Conservation (phyloP, 169 alveolate genomes). For the Cryptosporidium tyzzeri region DNA sequence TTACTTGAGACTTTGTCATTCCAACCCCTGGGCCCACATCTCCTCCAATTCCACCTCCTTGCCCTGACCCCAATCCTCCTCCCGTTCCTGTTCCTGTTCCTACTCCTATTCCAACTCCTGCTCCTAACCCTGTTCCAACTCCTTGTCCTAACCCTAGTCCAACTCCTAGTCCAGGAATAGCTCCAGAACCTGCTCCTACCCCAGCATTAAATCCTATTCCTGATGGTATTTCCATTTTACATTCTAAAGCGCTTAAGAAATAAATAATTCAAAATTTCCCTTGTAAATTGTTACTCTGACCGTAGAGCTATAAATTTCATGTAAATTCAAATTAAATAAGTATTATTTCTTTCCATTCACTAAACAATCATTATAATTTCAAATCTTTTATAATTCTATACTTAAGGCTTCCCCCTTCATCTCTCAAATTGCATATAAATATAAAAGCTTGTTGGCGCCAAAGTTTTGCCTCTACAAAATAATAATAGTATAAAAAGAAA, state of each 20-base stretch:
- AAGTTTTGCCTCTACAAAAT: not conserved
- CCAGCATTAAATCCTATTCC: not conserved
- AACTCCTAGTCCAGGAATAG: not conserved
- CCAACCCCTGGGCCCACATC: not conserved
- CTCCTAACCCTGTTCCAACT: not conserved
- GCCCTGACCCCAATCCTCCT: not conserved
- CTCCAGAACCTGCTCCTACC: not conserved
- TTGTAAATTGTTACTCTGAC: not conserved
- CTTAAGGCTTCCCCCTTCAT: not conserved
- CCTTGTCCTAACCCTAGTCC: not conserved
- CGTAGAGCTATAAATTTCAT: not conserved
- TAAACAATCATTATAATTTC: not conserved
- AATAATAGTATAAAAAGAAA: not conserved
- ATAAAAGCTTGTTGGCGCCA: not conserved
- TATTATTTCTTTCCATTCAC: not conserved
- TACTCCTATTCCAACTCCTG: not conserved
- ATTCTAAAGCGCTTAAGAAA: not conserved
- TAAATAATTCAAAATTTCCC: not conserved
- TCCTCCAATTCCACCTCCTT: not conserved
- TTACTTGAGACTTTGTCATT: constrained; percentile 55
- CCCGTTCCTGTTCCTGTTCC: not conserved
- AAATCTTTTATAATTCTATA: not conserved
- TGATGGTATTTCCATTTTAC: not conserved
- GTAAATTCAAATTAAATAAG: not conserved
- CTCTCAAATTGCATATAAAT: constrained; percentile 1